Evolutionary conservation across 257 asterid genomes (phyloP).

Genomic region (Pogostemon cablin): DNA sequence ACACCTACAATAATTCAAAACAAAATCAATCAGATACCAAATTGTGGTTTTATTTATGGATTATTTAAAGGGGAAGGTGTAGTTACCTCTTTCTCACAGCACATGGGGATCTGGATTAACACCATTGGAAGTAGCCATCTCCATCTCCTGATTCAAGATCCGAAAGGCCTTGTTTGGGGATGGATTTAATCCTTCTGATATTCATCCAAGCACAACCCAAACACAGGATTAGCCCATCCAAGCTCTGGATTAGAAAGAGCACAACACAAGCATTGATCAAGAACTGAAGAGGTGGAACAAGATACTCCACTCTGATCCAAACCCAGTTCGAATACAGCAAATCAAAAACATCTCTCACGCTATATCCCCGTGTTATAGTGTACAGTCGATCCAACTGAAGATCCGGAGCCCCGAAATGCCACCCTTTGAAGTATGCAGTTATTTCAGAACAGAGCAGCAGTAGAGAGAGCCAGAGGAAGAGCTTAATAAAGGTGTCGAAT

Average conservation of each 20-base stretch:
- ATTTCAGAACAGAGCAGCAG: conserved; percentile 64
- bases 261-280: conserved; percentile 73
- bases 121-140: conserved; percentile 85
- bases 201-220: conserved; percentile 90
- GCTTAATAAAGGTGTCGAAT: conserved; percentile 63
- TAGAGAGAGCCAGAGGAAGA: conserved; percentile 59
- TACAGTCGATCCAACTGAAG: conserved; percentile 56
- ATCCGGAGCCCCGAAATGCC: conserved; percentile 75
- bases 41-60: not conserved
- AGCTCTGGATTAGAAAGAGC: conserved; percentile 77
- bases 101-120: conserved; percentile 97
- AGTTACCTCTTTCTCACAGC: conserved; percentile 90
- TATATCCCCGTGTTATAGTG: conserved; percentile 46
- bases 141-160: conserved; percentile 82
- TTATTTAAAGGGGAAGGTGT: not conserved
- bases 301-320: conserved; percentile 74
- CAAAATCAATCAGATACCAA: not conserved
- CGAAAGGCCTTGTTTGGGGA: conserved; percentile 47
- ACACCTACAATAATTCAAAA: conserved; percentile 54
- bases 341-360: conserved; percentile 61
- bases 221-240: conserved; percentile 77
- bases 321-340: conserved; percentile 73
- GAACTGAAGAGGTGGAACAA: conserved; percentile 81
- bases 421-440: conserved; percentile 77
- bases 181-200: conserved; percentile 59